These are phyloP conservation scores for Syzygium jambos DNA, from an alignment of 345 rosid genomes.

Conservation along the genomic window DNA sequence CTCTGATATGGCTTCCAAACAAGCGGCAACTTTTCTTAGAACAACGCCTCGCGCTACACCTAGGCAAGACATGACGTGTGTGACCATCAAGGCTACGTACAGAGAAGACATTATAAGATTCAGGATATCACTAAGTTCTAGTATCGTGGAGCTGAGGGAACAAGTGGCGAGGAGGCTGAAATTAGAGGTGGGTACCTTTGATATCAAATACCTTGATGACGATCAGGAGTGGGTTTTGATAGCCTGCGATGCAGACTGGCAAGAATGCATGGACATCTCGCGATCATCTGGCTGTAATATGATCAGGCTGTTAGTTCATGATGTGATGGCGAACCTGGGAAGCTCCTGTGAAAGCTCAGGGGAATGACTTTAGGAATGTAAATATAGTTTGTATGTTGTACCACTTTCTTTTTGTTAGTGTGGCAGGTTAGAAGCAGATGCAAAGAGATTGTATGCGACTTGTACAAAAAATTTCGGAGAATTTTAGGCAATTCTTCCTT, in stretches of 20 bases:
- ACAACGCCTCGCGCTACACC: slow-evolving; percentile 6
- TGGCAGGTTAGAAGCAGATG: background rate
- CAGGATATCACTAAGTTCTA: slow-evolving; percentile 41
- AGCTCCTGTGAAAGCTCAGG: slow-evolving; percentile 93
- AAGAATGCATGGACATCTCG: slow-evolving; percentile 66
- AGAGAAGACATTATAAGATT: slow-evolving; percentile 79
- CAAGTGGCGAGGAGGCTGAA: slow-evolving; percentile 86
- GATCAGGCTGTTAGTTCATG: slow-evolving; percentile 62
- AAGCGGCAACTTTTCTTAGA: slow-evolving; percentile 10
- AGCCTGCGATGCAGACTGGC: slow-evolving; percentile 75
- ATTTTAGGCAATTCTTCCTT: background rate
- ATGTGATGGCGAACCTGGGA: slow-evolving; percentile 49
- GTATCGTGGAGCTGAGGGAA: slow-evolving; percentile 58
- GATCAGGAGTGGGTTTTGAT: slow-evolving; percentile 82
- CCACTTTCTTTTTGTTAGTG: background rate
- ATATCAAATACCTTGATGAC: slow-evolving; percentile 75
- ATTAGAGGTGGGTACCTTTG: slow-evolving; percentile 65
- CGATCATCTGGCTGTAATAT: slow-evolving; percentile 53
- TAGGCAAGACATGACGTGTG: slow-evolving; percentile 28
- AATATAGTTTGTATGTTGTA: background rate
- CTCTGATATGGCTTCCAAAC: slow-evolving; percentile 10
- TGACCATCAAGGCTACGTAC: slow-evolving; percentile 74
- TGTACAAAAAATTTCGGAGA: background rate
- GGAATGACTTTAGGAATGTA: slow-evolving; percentile 9
- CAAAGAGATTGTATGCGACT: background rate